Base-by-base conservation (phyloP, 257 asterid genomes). In the Solanum phureja region DNA sequence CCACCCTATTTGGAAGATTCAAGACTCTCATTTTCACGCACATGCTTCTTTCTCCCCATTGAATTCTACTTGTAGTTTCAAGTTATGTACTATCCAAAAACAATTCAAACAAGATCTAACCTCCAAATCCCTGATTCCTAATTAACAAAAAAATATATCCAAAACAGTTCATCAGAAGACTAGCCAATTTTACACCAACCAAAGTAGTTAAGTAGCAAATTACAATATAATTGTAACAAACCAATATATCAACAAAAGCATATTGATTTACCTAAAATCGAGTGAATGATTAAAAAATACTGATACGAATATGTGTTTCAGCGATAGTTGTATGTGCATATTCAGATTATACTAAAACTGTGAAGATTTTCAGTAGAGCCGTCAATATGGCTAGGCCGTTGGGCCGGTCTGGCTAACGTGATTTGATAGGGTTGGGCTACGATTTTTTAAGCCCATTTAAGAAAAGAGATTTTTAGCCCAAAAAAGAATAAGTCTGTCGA, bases 21-120 rank as follows among this genome's bases (percentile, higher is more conserved):
- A 40, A 89, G 92, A 37, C 44, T 81, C 87, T 94, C 98, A 68
- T 94, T 96, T 11, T 91, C 96, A 6, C 92, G 93, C 38, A 87
- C 87, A 12, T 88, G 86, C 92, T 95, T 96, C 95, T 97, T 97
- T 90, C 93, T 92, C 90, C 98, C 99, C 99, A 96, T 95, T 77
- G 46, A 87, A 88, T 44, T 44, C 27, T 46, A 44, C 73, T 75
- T 6, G 90, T 46, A 44, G 83, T 88, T 79, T 90, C 93, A 87
- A 23, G 13, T 60, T n/a, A 60, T 62, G 12, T n/a, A 62, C 71
- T 62, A 62, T 60, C 29, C 13, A 60, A 60, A 6, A 60, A 60
- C 29, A 23, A 21, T 23, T 60, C 29, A 60, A 60, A 23, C 68
- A 58, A 58, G 68, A 58, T 21, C 24, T 21, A 60, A 60, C 69